Conservation (phyloP, 2,329 filamentous ascomycete genomes). For the Apiospora phragmitis region DNA sequence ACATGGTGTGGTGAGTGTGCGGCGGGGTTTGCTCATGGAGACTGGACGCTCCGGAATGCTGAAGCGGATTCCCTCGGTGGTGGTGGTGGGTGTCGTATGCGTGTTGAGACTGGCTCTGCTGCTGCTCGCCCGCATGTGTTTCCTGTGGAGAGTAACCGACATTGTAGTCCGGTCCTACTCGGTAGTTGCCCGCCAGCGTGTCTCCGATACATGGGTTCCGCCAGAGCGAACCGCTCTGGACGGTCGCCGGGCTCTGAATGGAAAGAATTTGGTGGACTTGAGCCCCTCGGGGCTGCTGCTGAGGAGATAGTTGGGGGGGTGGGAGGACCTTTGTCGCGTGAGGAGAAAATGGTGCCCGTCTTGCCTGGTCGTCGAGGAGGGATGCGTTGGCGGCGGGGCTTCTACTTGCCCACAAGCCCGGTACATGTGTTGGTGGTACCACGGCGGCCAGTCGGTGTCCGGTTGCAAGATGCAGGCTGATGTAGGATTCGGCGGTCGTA, state of each 20-base stretch:
- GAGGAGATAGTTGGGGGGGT: slow-evolving; percentile 33
- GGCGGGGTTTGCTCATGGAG: slow-evolving; percentile 46
- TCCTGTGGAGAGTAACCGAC: slow-evolving; percentile 73
- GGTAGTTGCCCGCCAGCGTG: slow-evolving; percentile 75
- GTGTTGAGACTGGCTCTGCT: slow-evolving; percentile 36
- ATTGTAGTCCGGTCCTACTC: slow-evolving; percentile 69
- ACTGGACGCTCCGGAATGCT: slow-evolving; percentile 46
- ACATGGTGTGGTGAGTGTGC: slow-evolving; percentile 40
- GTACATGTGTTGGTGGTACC: slow-evolving; percentile 37
- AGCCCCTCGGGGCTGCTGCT: slow-evolving; percentile 55
- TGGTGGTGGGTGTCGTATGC: slow-evolving; percentile 34
- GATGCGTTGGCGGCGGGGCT: slow-evolving; percentile 27
- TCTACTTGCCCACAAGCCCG: slow-evolving; percentile 32
- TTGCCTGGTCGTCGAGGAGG: slow-evolving; percentile 27
- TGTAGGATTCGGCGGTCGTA: slow-evolving; percentile 1
- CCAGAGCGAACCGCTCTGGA: slow-evolving; percentile 77
- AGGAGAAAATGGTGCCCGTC: slow-evolving; percentile 32
- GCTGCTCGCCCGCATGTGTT: slow-evolving; percentile 62
- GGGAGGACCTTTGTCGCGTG: slow-evolving; percentile 31
- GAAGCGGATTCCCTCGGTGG: slow-evolving; percentile 49
- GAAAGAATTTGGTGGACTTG: slow-evolving; percentile 56
- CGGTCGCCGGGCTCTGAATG: slow-evolving; percentile 65
- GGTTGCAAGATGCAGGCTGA: slow-evolving; percentile 4
- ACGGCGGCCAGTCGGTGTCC: slow-evolving; percentile 21
- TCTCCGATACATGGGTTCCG: slow-evolving; percentile 71